Conservation (phyloP, 2,329 filamentous ascomycete genomes). For the Trichoderma cornu-damae region DNA sequence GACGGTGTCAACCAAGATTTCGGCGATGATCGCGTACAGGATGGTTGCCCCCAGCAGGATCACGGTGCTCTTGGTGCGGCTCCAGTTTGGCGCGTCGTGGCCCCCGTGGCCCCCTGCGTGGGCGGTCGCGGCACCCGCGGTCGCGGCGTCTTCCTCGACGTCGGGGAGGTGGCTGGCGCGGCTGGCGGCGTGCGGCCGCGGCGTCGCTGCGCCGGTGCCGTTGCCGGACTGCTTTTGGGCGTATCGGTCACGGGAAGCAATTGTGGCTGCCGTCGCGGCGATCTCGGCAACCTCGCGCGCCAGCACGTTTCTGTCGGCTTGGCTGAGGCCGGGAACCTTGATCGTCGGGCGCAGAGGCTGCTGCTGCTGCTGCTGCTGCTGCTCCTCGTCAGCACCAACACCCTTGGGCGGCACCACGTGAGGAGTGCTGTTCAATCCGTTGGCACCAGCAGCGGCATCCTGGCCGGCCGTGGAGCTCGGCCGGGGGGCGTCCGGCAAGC, state of each 20-base stretch:
- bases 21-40: constrained; percentile 92
- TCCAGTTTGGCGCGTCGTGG: constrained; percentile 99
- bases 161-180: constrained; percentile 40
- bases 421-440: constrained; percentile 49
- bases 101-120: constrained; percentile 53
- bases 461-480: constrained; percentile 36
- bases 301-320: constrained; percentile 74
- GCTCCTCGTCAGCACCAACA: constrained; percentile 39
- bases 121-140: constrained; percentile 32
- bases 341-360: constrained; percentile 38
- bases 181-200: constrained; percentile 31
- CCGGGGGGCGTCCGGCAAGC: constrained; percentile 49
- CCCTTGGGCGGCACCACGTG: constrained; percentile 70
- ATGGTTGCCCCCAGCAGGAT: constrained; percentile 85
- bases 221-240: constrained; percentile 37
- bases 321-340: constrained; percentile 61
- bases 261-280: constrained; percentile 81
- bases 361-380: not conserved
- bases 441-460: constrained; percentile 32
- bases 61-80: constrained; percentile 80
- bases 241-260: constrained; percentile 70
- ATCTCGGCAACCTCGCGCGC: constrained; percentile 89
- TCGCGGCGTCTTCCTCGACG: constrained; percentile 41
- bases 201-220: constrained; percentile 25
- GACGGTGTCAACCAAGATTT: constrained; percentile 94